A percentile compares a stretch with the other conserved stretches of the same genome.
These are phyloP conservation scores for Circinella minor DNA, from an alignment of 371 early-diverging fungal genomes.

Conservation along the genomic window DNA sequence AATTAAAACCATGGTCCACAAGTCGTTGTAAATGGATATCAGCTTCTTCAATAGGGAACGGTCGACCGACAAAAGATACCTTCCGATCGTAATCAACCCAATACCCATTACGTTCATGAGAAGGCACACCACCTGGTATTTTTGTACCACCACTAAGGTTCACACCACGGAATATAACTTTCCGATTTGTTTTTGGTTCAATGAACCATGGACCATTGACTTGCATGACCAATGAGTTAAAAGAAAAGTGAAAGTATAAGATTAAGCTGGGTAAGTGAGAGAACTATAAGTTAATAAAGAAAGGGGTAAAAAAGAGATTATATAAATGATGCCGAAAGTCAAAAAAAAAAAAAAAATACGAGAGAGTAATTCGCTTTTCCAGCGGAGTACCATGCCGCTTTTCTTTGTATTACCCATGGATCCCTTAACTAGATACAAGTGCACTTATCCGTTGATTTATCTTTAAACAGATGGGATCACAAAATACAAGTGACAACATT, in stretches of 20 bases:
- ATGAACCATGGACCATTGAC: conserved; percentile 68
- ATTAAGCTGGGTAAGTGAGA: not conserved
- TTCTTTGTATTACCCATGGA: too few species aligned
- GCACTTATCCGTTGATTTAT: too few species aligned
- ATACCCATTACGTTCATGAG: conserved; percentile 55
- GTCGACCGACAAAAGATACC: conserved; percentile 72
- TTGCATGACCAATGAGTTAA: conserved; percentile 31
- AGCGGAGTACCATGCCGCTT: not conserved
- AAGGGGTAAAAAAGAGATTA: too few species aligned
- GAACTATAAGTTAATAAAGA: not conserved
- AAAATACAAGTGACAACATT: too few species aligned
- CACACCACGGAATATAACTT: conserved; percentile 66
- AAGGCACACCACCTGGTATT: conserved; percentile 53
- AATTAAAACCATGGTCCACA: conserved; percentile 79
- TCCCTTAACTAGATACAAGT: too few species aligned
- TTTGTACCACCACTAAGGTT: conserved; percentile 72
- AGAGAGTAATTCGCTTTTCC: too few species aligned
- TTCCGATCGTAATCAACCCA: conserved; percentile 60
- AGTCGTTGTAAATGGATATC: conserved; percentile 81
- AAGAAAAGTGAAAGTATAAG: conserved; percentile 12
- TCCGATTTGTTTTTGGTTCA: conserved; percentile 56
- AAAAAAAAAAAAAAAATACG: too few species aligned
- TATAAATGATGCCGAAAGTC: too few species aligned
- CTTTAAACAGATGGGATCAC: too few species aligned
- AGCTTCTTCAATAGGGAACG: conserved; percentile 84